These are phyloP conservation scores for Hibiscus mutabilis DNA, from an alignment of 345 rosid species.

Conservation along the genomic window DNA sequence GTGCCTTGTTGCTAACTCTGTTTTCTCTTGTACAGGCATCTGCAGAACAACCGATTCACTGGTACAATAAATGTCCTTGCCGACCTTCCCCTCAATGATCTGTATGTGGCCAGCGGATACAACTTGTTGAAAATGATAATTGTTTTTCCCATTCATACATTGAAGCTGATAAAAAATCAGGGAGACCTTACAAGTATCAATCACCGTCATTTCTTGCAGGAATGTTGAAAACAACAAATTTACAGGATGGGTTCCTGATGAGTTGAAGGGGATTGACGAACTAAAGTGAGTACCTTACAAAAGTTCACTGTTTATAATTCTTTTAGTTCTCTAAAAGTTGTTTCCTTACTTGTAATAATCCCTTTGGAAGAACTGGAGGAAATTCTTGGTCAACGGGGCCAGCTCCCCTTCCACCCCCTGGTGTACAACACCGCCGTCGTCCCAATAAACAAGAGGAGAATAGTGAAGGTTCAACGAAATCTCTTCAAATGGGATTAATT, in stretches of 20 bases:
- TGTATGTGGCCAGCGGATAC: not conserved
- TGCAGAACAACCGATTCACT: slow-evolving; percentile 69
- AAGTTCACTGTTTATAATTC: not conserved
- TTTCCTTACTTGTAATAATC: slow-evolving; percentile 10
- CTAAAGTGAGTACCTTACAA: slow-evolving; percentile 48
- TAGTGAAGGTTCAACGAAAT: slow-evolving; percentile 12
- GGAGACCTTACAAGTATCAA: not conserved
- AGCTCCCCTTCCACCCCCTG: slow-evolving; percentile 86
- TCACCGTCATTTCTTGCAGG: slow-evolving; percentile 30
- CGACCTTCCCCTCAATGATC: slow-evolving; percentile 55
- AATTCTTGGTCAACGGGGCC: slow-evolving; percentile 67
- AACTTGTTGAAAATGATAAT: not conserved
- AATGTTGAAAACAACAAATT: slow-evolving; percentile 73
- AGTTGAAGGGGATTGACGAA: slow-evolving; percentile 46
- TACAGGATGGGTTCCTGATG: slow-evolving; percentile 81
- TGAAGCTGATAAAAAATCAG: too few relatives aligned
- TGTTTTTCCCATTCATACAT: too few relatives aligned
- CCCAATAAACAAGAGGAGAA: not conserved
- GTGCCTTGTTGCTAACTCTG: slow-evolving; percentile 3
- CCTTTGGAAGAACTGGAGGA: slow-evolving; percentile 61
- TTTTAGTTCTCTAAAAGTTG: not conserved
- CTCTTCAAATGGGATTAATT: slow-evolving; percentile 32
- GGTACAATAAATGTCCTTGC: slow-evolving; percentile 66
- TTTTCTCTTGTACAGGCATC: slow-evolving; percentile 35
- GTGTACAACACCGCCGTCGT: slow-evolving; percentile 25